Evolutionary conservation across 306 rosid genomes (phyloP), one percentile per base, ranked within the genome.

Genomic region (Cicer chorassanicum): DNA sequence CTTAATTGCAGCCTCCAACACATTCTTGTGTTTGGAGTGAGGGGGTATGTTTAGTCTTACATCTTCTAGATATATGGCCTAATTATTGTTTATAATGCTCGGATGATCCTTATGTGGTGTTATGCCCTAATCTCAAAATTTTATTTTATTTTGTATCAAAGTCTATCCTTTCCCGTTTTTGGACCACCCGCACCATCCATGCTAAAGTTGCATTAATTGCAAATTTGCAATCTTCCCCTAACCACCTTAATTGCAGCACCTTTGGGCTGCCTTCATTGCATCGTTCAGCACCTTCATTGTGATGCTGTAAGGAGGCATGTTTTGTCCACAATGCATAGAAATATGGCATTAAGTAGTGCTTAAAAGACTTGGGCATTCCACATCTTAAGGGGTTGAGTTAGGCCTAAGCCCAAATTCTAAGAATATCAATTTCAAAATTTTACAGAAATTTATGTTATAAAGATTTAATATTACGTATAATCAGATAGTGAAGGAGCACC

Each of bases 151-250:
- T 10, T 5, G 63, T 9, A 56, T 21, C 40, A 21, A 56, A 56
- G 10, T 56, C n/a, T 56, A 56, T 56, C 8, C 7, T 19, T 56
- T 13, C 40, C 63, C 7, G 1, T 56, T 56, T 51, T 56, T 29
- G 8, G n/a, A 39, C n/a, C 63, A 9, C 63, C 39, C 4, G 3
- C 63, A 21, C 40, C 5, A n/a, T 9, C 10, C 63, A 9, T 9
- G 39, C 14, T 56, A 54, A 54, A 54, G 36, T 34, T 54, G 36
- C 36, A 16, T 54, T 18, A 18, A 54, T 54, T 18, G 60, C 13
- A 54, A 54, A 8, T 54, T 54, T 54, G 34, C 60, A 54, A 54
- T 54, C 60, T 54, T 36, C 60, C 60, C 18, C 60, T 8, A 54
- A 54, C 34, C 34, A 53, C 4, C 59, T 50, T 53, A 53, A 53